phyloP scores from a whole-genome alignment of 1,284 basidiomycete species.

The Cryptococcus wingfieldii region DNA sequence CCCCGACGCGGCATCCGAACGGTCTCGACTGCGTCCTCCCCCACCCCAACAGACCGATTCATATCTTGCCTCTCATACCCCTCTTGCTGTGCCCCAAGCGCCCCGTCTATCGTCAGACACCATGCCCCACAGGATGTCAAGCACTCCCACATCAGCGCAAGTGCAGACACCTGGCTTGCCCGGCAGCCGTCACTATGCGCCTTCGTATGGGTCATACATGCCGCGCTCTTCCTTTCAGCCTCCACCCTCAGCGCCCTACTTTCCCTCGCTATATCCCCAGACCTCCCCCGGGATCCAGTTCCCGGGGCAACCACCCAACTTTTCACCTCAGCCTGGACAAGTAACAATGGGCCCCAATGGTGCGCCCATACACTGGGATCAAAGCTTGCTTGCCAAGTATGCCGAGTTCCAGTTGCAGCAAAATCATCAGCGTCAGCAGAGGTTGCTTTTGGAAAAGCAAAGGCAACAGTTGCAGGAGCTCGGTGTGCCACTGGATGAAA shows the following conservation, averaged over 20 bases:
- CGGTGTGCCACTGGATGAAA: slow-evolving; percentile 32
- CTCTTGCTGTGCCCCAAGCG: slow-evolving; percentile 3
- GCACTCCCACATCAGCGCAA: background rate
- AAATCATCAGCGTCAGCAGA: slow-evolving; percentile 44
- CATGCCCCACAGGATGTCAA: slow-evolving; percentile 1
- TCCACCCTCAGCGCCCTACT: background rate
- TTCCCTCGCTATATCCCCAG: background rate
- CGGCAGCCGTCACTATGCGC: background rate
- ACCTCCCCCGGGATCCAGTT: background rate
- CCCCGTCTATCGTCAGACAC: slow-evolving; percentile 10
- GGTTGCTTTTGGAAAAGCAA: slow-evolving; percentile 39
- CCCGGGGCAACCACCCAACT: background rate
- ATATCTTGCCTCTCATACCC: background rate
- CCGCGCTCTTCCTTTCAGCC: background rate
- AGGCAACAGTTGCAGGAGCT: slow-evolving; percentile 41
- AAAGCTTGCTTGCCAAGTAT: slow-evolving; percentile 33
- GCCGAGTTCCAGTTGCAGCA: slow-evolving; percentile 47
- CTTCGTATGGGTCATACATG: background rate
- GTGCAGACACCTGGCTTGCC: background rate
- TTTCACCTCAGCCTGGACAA: background rate
- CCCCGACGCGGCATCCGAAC: background rate
- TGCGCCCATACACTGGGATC: slow-evolving; percentile 30
- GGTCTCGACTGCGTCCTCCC: background rate
- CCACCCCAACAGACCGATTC: background rate
- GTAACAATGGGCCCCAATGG: slow-evolving; percentile 1